Base-by-base conservation (phyloP, 192 early-diverging fungal genomes). In the Gaertneriomyces semiglobifer region DNA sequence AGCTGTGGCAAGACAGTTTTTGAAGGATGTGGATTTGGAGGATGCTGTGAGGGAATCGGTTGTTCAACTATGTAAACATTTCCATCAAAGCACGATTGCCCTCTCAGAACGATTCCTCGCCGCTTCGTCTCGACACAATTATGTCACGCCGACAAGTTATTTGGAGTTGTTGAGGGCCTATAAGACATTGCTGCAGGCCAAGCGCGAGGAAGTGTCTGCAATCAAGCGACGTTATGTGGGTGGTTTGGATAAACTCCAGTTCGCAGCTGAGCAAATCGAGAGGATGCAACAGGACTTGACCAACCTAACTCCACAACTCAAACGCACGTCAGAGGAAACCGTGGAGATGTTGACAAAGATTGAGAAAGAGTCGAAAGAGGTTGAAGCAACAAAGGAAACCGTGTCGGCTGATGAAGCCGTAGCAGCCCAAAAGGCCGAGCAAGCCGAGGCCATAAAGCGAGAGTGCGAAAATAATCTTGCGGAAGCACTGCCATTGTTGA, bases 301-400 rank as follows among this genome's bases (percentile, higher is more conserved):
- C 5, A 77, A 83, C 52, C 58, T 86, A 16, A 77, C 83, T 56
- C 84, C 84, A 1, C 84, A 86, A 58, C 67, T 86, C 62, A 74
- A 82, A 55, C 75, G 77, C 62, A 86, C 84, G 6, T 81, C 82
- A 5, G 84, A 86, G 66, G 84, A 86, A 74, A 86, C 84, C 7
- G 73, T 78, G 11, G 75, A 79, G 39, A 86, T 86, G 84, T 63
- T 86, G 9, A 63, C 67, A 7, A 84, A 82, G 57, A 86, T 86
- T 63, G 79, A 84, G 56, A 83, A 79, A 55, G 84, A 86, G 58
- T 83, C 84, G 5, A 71, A 79, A 1, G 84, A 86, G 60, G 84
- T 86, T 3, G 84, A 86, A 58, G 77, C 71, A 16, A 86, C 84
- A 3, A 72, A 74, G 66, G 78, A 73, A 33, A 77, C 75, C 57